Evolutionary conservation across 106 monocot species (phyloP), one percentile per base, ranked within the genome.

Genomic region (Dendrobium nobile): DNA sequence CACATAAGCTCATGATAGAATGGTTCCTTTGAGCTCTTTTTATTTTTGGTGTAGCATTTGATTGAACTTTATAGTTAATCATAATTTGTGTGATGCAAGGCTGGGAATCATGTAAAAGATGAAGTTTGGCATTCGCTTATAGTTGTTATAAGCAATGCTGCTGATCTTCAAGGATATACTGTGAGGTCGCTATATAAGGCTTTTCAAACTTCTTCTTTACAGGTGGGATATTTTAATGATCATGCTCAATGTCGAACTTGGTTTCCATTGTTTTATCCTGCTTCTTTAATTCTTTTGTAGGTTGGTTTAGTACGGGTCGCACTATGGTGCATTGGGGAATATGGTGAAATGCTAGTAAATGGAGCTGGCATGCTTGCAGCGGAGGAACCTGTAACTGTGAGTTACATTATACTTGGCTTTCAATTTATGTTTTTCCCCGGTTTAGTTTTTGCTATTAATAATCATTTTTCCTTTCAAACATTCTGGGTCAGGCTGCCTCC

Each of bases 261-360:
- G 75, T n/a, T 54, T 54, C 45, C 7, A 47, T 33, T 47, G 16
- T 7, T 4, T n/a, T 82, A 27, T 77, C 31, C 1, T 54, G 75
- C 28, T 74, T 20, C 9, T 41, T 37, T 83, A 44, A 47, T 86
- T n/a, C 77, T 73, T 81, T 44, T 82, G 78, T 74, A 99, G 99
- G 87, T 87, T 86, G 88, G 87, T 84, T 88, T 99, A 80, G 95
- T 87, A 37, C 84, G 90, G 79, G 95, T 99, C 26, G 88, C 95
- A 74, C 86, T 99, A 37, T 99, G 99, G 99, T 99, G 99, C 80
- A 93, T 99, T 79, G 99, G 99, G 75, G 99, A 99, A 84, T 99
- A 99, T 84, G 95, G 95, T 59, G 99, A 99, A 44, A 90, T 99
- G 95, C 75, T 99, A 48, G 87, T 95, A 65, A 92, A 89, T 82